Base-by-base conservation (phyloP, 208 protist species). In the Trypanosoma boissoni region DNA sequence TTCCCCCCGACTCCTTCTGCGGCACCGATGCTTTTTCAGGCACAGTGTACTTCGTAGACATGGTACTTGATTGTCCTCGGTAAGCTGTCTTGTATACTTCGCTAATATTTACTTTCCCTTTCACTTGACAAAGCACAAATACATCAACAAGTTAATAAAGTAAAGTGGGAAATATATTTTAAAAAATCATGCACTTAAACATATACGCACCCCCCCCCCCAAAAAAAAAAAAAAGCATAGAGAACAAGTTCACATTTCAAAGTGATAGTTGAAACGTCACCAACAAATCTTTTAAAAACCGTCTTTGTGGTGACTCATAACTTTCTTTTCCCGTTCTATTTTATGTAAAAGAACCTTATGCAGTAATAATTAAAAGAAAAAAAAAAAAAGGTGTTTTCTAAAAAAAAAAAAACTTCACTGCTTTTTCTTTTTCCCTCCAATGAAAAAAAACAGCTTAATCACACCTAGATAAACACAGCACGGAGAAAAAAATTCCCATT, bases 31-130 rank as follows among this genome's bases (percentile, higher is more conserved):
- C 53, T 49, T 69, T 81, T 28, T 81, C 85, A 10, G 80, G 67
- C 4, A 75, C 80, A 32, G 78, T 73, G 68, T 88, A 86, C 57
- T 88, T 93, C 56, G 64, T 74, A 69, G 76, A 81, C 58, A 74
- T 65, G n/a, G 36, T 51, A 31, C 16, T 12, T 16, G 34, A 39
- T 6, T 39, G 12, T 12, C 34, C 12, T 16, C 12, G 34, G 6
- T 16, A 16, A 16, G 6, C 34, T 12, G 6, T 12, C 12, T 39
- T 39, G 8, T 39, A 6, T 39, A 6, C 12, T 16, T 39, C 12
- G 6, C 12, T 39, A 12, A 16, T 16, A 39, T 39, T 39, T 39
- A 39, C 12, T 39, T 39, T 16, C 12, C 8, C 34, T 39, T 6
- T 39, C 6, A 16, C 12, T 16, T 39, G 34, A 39, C 34, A 39